phyloP scores from a whole-genome alignment of 2,329 filamentous ascomycete genomes.

The Plectosphaerella cucumerina region DNA sequence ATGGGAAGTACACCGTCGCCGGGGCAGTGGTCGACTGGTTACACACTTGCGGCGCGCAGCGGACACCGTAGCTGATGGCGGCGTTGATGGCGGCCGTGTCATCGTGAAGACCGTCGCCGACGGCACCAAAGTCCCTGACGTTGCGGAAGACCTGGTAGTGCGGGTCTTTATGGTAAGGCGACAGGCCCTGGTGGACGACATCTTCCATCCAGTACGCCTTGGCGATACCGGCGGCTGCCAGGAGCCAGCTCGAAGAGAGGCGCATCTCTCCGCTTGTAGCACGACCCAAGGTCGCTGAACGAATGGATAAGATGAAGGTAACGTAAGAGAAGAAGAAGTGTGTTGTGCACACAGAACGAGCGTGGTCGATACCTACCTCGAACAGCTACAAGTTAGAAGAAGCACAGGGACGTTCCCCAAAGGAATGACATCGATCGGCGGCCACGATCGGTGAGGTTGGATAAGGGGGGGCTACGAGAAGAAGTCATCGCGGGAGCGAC shows the following conservation, averaged over 20 bases:
- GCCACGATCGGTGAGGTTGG: no score
- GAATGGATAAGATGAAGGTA: no score
- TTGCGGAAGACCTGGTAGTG: conserved; percentile 42
- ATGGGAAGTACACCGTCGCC: conserved; percentile 31
- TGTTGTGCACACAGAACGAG: no score
- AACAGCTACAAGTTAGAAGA: no score
- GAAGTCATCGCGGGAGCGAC: no score
- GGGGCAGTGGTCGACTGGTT: conserved; percentile 33
- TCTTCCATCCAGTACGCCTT: conserved; percentile 37
- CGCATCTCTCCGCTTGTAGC: conserved; percentile 2
- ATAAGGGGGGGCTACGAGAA: no score
- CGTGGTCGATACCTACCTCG: no score
- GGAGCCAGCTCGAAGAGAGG: conserved; percentile 7
- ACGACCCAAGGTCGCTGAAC: no score
- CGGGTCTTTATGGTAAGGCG: conserved; percentile 38
- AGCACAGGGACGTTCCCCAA: no score
- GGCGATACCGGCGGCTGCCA: conserved; percentile 11
- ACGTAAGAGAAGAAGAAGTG: no score
- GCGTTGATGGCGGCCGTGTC: conserved; percentile 30
- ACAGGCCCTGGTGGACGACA: conserved; percentile 40
- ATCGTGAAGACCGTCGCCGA: conserved; percentile 30
- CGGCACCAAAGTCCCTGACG: conserved; percentile 39
- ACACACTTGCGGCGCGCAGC: conserved; percentile 31
- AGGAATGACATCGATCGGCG: no score
- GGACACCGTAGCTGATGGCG: conserved; percentile 31